Conservation (phyloP, 2,329 filamentous ascomycete genomes). For the Aspergillus ochraceoroseus region DNA sequence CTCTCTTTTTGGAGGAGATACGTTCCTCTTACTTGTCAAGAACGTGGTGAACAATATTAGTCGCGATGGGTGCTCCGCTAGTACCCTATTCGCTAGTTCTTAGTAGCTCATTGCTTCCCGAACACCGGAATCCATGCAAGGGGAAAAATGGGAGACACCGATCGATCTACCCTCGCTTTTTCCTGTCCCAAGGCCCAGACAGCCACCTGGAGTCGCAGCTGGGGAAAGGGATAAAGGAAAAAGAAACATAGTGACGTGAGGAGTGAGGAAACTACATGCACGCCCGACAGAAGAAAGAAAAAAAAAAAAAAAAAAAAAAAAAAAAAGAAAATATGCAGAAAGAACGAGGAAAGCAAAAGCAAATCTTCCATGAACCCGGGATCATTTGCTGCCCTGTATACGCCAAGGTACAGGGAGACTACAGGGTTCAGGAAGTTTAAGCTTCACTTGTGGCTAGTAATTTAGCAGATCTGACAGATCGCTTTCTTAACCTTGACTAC, state of each 20-base stretch:
- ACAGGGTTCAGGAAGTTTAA: constrained; percentile 12
- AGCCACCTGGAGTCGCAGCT: no score
- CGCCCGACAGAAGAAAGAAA: no score
- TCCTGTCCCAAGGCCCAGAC: no score
- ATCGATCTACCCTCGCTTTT: no score
- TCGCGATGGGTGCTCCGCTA: background rate
- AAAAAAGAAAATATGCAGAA: no score
- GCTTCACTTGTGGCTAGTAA: constrained; percentile 6
- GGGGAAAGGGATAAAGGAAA: no score
- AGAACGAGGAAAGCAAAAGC: no score
- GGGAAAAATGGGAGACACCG: constrained; percentile 4
- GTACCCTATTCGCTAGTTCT: background rate
- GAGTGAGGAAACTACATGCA: no score
- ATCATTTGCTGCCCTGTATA: constrained; percentile 2
- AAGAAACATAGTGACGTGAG: no score
- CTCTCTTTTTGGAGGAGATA: background rate
- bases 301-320: no score
- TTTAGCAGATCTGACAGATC: constrained; percentile 10
- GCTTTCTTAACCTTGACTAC: constrained; percentile 1
- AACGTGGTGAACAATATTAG: constrained; percentile 1
- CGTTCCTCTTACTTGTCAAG: constrained; percentile 1
- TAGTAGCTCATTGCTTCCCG: no score
- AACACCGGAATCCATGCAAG: background rate
- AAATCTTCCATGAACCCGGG: constrained; percentile 9
- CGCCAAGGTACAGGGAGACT: constrained; percentile 5